Base-by-base conservation (phyloP, 441 rosid species). In the Gossypium laxum region DNA sequence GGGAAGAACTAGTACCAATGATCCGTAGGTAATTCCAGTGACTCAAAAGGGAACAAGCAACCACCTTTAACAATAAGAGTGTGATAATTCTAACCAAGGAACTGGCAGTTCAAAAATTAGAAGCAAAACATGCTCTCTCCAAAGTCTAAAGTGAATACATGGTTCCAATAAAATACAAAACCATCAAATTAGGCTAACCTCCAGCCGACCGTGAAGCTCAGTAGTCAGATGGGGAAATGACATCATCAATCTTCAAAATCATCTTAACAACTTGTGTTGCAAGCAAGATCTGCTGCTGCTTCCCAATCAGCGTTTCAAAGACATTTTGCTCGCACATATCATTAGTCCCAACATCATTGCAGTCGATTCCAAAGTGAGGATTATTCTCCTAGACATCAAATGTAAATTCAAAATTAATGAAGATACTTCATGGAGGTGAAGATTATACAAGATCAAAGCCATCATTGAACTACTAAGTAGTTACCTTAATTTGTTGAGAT, bases 201-300 rank as follows among this genome's bases (percentile, higher is more conserved):
- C 18, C 34, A 45, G 70, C 63, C 12, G 41, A 26, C 34, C 63
- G 14, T 21, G 58, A 71, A 58, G 65, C 50, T 90, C 83, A 95
- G 80, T 78, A 92, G 0, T 92, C 92, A 4, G 90, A 77, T 4
- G 96, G 93, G 50, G 96, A 84, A 76, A 95, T 95, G 68, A 95
- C 97, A 81, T 95, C 99, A n/a, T 95, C 99, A 41, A 92, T 95
- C 82, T 95, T 95, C 73, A 95, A 73, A 26, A 95, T 91, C 99
- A 95, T 95, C 83, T 95, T 95, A 47, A 95, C 98, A 50, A 95
- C 99, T 79, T 95, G 99, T 1, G 99, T 95, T 32, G 99, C 99
- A 24, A 92, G 89, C 32, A 95, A 81, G 63, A 88, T 85, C 84
- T 95, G 99, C 79, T 95, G 98, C 82, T 95, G 93, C 87, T 92